Conservation (phyloP, 352 stramenopile genomes). For the Pythium phragmitis region DNA sequence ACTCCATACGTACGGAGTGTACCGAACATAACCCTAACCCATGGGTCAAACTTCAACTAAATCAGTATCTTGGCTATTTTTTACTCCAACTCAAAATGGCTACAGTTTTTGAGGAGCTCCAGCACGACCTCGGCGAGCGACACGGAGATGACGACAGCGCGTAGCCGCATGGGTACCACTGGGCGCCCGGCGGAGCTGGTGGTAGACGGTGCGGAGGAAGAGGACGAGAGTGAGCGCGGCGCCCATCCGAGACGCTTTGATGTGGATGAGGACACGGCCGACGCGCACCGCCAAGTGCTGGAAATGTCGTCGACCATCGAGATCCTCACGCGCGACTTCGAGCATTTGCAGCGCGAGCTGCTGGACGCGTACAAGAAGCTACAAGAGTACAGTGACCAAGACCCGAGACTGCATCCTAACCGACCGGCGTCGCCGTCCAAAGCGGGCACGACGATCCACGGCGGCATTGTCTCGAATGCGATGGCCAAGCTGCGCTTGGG, state of each 20-base stretch:
- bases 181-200: slow-evolving; percentile 1
- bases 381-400: slow-evolving; percentile 36
- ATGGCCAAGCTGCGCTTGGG: slow-evolving; percentile 29
- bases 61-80: slow-evolving; percentile 4
- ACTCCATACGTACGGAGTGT: not conserved
- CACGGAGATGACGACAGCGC: not conserved
- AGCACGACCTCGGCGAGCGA: not conserved
- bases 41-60: slow-evolving; percentile 6
- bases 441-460: slow-evolving; percentile 20
- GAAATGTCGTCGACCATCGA: slow-evolving; percentile 65
- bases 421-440: slow-evolving; percentile 21
- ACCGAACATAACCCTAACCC: too few relatives aligned
- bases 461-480: slow-evolving; percentile 27
- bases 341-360: slow-evolving; percentile 52
- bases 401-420: slow-evolving; percentile 17
- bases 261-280: slow-evolving; percentile 32
- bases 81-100: slow-evolving; percentile 5
- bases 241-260: not conserved
- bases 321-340: slow-evolving; percentile 59
- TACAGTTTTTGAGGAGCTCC: slow-evolving; percentile 4
- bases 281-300: slow-evolving; percentile 60
- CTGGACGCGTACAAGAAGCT: slow-evolving; percentile 52
- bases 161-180: not conserved
- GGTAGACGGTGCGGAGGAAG: not conserved
- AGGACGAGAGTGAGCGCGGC: slow-evolving; percentile 8